Base-by-base conservation (phyloP, 306 rosid genomes). In the Abrus pulchellus region DNA sequence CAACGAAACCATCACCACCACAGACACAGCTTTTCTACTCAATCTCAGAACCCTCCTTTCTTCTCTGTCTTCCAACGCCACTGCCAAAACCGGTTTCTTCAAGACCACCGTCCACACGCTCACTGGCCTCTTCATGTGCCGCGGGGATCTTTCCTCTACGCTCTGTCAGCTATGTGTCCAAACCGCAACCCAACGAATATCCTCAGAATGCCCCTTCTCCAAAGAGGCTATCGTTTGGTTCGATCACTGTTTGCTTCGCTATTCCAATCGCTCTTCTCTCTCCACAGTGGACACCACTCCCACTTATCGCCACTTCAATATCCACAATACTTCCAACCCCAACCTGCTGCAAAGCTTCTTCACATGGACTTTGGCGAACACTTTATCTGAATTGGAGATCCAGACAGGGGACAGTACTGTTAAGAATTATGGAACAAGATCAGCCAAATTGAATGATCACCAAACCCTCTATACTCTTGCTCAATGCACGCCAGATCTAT, bases 81-180 rank as follows among this genome's bases (percentile, higher is more conserved):
- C 68, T 32, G n/a, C 2, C 56, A 80, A 29, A 36, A 38, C 36
- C 55, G 67, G 49, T 5, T 72, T 72, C 74, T 71, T 20, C 55
- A 80, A 71, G 28, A 28, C 57, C 34, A 63, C 59, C 4, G 11
- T 55, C 57, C 38, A 72, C 62, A 64, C 13, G 3, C 20, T 81
- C 32, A 64, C 47, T 2, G 87, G 87, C 2, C 72, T 84, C 30
- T 84, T 84, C 64, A 57, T 75, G 77, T 82, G 85, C 28, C 54
- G 72, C 1, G 77, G 81, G 1, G 66, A 82, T n/a, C 10, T 75
- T 1, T 20, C 20, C 38, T 36, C 77, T 29, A 0, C 9, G 9
- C 53, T 12, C 33, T 81, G 80, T 53, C 80, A 61, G 13, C 2
- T 3, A 9, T 72, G 74, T 20, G 72, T 80, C 30, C 41, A n/a